Evolutionary conservation across 176 grass and related monocot species (phyloP).

Genomic region (Carex littledalei): DNA sequence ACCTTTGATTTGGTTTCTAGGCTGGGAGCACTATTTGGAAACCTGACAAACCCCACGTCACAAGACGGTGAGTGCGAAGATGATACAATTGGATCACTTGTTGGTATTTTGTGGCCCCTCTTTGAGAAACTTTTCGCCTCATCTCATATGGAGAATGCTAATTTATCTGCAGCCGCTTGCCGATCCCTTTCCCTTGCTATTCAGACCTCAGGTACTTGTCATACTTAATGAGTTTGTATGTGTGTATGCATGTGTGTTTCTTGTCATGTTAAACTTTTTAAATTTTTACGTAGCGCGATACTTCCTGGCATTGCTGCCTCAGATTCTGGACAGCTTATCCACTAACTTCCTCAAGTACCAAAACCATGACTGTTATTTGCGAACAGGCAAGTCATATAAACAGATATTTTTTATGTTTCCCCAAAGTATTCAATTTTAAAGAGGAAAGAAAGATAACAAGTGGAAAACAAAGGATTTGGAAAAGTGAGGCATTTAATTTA

Average conservation of each 20-base stretch:
- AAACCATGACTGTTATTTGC: slow-evolving; percentile 90
- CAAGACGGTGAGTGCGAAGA: slow-evolving; percentile 52
- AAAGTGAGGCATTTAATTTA: neutral
- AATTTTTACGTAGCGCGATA: slow-evolving; percentile 23
- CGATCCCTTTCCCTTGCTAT: slow-evolving; percentile 79
- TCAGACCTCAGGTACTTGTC: slow-evolving; percentile 63
- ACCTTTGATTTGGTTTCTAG: slow-evolving; percentile 39
- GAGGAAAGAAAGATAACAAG: neutral
- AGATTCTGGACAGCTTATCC: slow-evolving; percentile 79
- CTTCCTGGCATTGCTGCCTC: slow-evolving; percentile 50
- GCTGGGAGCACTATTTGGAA: slow-evolving; percentile 74
- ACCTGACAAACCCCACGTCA: slow-evolving; percentile 38
- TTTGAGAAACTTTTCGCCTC: slow-evolving; percentile 80
- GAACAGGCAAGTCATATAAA: slow-evolving; percentile 51
- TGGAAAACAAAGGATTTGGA: neutral
- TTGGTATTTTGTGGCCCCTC: slow-evolving; percentile 82
- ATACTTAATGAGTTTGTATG: neutral
- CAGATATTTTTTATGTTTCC: neutral
- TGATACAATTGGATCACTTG: slow-evolving; percentile 59
- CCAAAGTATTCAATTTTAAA: neutral
- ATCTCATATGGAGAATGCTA: slow-evolving; percentile 73
- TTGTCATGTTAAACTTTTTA: neutral
- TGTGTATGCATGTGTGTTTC: neutral
- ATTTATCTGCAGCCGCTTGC: slow-evolving; percentile 72
- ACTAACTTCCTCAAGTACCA: slow-evolving; percentile 81